These are phyloP conservation scores for Dysphania ambrosioides DNA, from an alignment of 148 eudicot species.

Conservation along the genomic window DNA sequence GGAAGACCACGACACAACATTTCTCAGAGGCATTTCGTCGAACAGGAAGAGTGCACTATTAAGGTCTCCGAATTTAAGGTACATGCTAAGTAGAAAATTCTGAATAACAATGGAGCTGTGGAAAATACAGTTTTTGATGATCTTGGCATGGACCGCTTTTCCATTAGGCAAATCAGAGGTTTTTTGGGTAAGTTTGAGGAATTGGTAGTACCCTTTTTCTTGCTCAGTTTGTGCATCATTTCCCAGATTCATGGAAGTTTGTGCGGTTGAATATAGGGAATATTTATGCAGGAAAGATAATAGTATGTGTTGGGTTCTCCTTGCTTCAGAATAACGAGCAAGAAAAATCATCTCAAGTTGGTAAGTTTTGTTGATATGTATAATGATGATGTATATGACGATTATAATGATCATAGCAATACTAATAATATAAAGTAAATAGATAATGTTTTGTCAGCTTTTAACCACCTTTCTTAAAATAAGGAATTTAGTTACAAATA, in stretches of 20 bases:
- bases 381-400: too few species aligned
- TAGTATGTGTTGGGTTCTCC: conserved; percentile 1
- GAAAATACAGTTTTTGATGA: conserved; percentile 33
- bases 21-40: conserved; percentile 63
- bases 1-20: conserved; percentile 59
- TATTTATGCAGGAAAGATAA: conserved; percentile 4
- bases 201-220: conserved; percentile 21
- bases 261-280: not conserved
- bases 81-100: conserved; percentile 47
- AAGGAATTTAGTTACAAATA: too few species aligned
- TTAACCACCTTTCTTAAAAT: too few species aligned
- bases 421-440: too few species aligned
- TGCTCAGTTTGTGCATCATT: not conserved
- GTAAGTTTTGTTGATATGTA: too few species aligned
- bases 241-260: conserved; percentile 4
- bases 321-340: not conserved
- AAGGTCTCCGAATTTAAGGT: conserved; percentile 42
- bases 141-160: conserved; percentile 48
- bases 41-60: conserved; percentile 43
- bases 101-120: conserved; percentile 38
- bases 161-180: conserved; percentile 34
- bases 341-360: conserved; percentile 15
- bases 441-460: too few species aligned
- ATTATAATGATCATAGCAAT: too few species aligned
- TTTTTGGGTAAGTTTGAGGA: conserved; percentile 31